Percentiles rank a stretch among this genome's conserved stretches.
Conservation (phyloP, 1,139 yeast genomes). For the Taphrina populina region DNA sequence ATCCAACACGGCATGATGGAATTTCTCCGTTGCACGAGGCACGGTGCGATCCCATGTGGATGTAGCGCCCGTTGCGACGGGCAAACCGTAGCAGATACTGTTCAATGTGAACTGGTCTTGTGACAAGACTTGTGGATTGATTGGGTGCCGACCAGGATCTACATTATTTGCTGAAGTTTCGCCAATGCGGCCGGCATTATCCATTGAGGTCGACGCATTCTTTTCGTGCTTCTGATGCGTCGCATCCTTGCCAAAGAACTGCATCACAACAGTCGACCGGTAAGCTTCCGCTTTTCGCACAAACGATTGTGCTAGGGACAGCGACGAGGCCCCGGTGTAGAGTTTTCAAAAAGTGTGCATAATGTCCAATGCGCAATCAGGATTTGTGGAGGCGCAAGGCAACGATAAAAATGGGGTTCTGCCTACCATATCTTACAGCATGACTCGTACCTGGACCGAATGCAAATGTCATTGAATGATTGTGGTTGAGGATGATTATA, state of each 20-base stretch:
- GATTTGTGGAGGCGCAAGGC: too few species aligned
- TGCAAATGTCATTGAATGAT: too few species aligned
- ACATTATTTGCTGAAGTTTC: conserved; percentile 17
- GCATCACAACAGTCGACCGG: background rate
- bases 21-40: background rate
- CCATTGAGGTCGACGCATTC: background rate
- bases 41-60: conserved; percentile 26
- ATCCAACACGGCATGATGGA: conserved; percentile 11
- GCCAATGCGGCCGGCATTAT: conserved; percentile 7
- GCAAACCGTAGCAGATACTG: conserved; percentile 25
- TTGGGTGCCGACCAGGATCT: conserved; percentile 19
- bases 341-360: too few species aligned
- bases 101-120: conserved; percentile 9
- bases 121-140: conserved; percentile 25
- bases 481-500: too few species aligned
- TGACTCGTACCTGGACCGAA: too few species aligned
- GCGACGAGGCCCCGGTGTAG: too few species aligned
- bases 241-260: conserved; percentile 8
- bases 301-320: too few species aligned
- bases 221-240: background rate
- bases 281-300: too few species aligned
- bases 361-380: too few species aligned
- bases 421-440: too few species aligned
- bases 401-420: too few species aligned
- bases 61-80: conserved; percentile 23